Evolutionary conservation across 1,284 basidiomycete genomes (phyloP).

Genomic region (Cerrena zonata): DNA sequence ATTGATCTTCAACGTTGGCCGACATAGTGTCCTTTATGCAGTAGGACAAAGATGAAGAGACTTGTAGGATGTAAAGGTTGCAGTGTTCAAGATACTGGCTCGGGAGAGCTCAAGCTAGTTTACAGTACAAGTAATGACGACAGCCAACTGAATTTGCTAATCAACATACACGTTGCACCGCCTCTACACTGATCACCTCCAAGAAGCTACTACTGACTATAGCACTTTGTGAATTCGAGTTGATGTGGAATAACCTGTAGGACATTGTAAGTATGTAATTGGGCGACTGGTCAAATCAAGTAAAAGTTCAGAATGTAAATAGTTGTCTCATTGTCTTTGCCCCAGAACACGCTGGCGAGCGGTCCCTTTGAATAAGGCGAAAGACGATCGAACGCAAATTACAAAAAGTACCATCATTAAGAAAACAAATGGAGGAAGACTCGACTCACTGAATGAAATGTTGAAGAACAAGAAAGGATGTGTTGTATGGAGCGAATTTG

Average conservation of each 20-base stretch:
- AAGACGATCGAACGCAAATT: constrained; percentile 79
- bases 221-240: background rate
- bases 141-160: constrained; percentile 14
- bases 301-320: constrained; percentile 36
- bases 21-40: constrained; percentile 9
- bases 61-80: background rate
- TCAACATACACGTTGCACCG: constrained; percentile 12
- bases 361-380: constrained; percentile 58
- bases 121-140: no score
- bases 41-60: background rate
- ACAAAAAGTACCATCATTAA: constrained; percentile 64
- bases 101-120: constrained; percentile 15
- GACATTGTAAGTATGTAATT: background rate
- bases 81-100: constrained; percentile 7
- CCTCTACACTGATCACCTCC: background rate
- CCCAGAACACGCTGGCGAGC: constrained; percentile 70
- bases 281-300: constrained; percentile 1
- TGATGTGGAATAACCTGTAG: constrained; percentile 1
- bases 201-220: no score
- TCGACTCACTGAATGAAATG: constrained; percentile 18
- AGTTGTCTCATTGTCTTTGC: constrained; percentile 64
- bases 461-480: background rate
- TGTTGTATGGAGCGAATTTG: constrained; percentile 1
- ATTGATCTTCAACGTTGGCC: background rate
- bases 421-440: background rate